Evolutionary conservation across 2,329 filamentous ascomycete species (phyloP).

Genomic region (Fusarium drepaniforme): DNA sequence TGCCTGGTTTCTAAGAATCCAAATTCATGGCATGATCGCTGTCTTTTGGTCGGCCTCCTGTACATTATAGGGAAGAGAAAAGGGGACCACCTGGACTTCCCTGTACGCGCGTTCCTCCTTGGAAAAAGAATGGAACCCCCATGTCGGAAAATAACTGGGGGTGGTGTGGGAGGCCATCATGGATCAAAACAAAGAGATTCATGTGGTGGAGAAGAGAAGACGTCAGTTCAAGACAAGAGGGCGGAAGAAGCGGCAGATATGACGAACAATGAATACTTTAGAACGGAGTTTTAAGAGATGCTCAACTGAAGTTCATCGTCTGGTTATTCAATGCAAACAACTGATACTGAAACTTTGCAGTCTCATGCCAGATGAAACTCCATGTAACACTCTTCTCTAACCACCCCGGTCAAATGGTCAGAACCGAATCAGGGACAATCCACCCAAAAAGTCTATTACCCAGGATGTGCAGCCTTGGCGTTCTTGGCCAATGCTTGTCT

Average conservation of each 20-base stretch:
- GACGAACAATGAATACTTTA: background rate
- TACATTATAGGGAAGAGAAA: background rate
- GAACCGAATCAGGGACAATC: background rate
- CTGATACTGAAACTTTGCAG: background rate
- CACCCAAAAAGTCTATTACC: background rate
- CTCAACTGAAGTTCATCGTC: background rate
- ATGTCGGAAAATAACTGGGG: conserved; percentile 36
- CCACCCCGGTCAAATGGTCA: background rate
- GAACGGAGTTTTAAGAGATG: background rate
- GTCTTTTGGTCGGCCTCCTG: background rate
- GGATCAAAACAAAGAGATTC: conserved; percentile 1
- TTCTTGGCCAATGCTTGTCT: conserved; percentile 18
- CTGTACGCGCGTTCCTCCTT: conserved; percentile 33
- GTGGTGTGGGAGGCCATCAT: conserved; percentile 5
- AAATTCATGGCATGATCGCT: background rate
- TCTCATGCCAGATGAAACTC: background rate
- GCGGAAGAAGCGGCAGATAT: background rate
- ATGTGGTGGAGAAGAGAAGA: conserved; percentile 1
- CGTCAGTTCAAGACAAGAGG: conserved; percentile 3
- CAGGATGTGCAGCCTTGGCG: background rate
- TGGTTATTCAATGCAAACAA: background rate
- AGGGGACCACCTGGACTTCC: background rate
- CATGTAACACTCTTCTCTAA: background rate
- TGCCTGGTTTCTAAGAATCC: background rate
- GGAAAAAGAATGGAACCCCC: conserved; percentile 13